Conservation (phyloP, 2,329 filamentous ascomycete species). For the Hymenoscyphus albidus region DNA sequence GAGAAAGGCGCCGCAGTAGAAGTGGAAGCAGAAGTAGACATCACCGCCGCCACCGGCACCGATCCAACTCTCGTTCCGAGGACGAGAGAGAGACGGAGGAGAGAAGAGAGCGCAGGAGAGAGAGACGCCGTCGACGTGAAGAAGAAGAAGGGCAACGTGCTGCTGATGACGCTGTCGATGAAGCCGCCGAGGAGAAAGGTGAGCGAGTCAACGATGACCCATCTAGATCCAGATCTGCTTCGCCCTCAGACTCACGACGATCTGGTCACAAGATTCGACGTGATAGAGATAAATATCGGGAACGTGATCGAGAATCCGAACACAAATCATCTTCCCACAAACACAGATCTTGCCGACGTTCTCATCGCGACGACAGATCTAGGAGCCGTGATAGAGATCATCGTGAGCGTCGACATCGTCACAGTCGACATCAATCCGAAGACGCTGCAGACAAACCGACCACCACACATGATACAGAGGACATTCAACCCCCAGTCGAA, state of each 20-base stretch:
- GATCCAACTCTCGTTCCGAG: conserved; percentile 31
- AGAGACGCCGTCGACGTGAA: conserved; percentile 29
- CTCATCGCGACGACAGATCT: conserved; percentile 43
- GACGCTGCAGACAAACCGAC: conserved; percentile 21
- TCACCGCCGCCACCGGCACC: conserved; percentile 34
- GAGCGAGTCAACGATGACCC: conserved; percentile 47
- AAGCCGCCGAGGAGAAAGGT: conserved; percentile 28
- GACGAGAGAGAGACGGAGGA: conserved; percentile 34
- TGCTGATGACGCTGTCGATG: conserved; percentile 22
- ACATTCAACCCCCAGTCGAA: conserved; percentile 11
- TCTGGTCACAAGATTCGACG: conserved; percentile 59
- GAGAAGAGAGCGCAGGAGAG: conserved; percentile 31
- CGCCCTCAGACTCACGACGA: conserved; percentile 54
- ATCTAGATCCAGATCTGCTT: conserved; percentile 63
- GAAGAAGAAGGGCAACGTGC: conserved; percentile 26
- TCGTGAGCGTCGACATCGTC: conserved; percentile 37
- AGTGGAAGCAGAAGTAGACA: conserved; percentile 27
- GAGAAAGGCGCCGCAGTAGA: conserved; percentile 32
- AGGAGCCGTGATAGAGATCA: conserved; percentile 48
- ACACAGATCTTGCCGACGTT: conserved; percentile 46
- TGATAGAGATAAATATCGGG: conserved; percentile 50
- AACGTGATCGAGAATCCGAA: conserved; percentile 42
- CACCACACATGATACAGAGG: conserved; percentile 10
- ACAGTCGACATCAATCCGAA: conserved; percentile 27
- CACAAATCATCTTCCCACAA: conserved; percentile 39